Base-by-base conservation (phyloP, 2,329 filamentous ascomycete species). In the Beauveria asiatica region DNA sequence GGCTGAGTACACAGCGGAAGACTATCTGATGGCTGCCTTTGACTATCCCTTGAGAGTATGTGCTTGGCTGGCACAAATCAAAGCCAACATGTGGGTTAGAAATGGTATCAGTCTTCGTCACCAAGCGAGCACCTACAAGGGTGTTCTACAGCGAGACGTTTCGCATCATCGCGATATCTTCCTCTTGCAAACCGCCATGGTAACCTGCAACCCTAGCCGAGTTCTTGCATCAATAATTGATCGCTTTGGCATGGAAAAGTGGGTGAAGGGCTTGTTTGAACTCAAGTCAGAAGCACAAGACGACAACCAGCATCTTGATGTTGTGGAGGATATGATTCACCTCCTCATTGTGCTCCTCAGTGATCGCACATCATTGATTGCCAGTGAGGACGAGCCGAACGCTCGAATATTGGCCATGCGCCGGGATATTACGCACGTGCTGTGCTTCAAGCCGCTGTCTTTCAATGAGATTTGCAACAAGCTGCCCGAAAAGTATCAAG, bases 11-110 rank as follows among this genome's bases (percentile, higher is more conserved):
- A 78, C 77, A 0, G 76, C 87, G 0, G 89, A 96, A 67, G 91
- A 96, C 70, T 87, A 92, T 68, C 78, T 96, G 23, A 86, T 96
- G 71, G 87, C 89, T 2, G 84, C 92, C 56, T 96, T 99, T 68
- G 94, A 99, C 72, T 96, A 90, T 67, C 93, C 95, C 0, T 79
- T 99, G 4, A 84, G 95, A 57, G 92, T 97, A 0, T 97, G 92
- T 70, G 92, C 91, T 21, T 99, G 94, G 94, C 79, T 99, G 37
- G 90, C 94, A 6, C 95, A 99, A 76, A 97, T 99, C 85, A 96
- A 96, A 72, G 92, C 93, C 19, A 90, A 92, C 56, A 96, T 97
- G 86, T 99, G 95, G 94, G 93, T 99, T 64, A 86, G 94, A 60
- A 99, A 99, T 70, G 94, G 94, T 2, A 91, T 99, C 69, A 97